Percentiles rank a stretch among this genome's conserved stretches.
Evolutionary conservation across 179 eudicot genomes (phyloP).

Genomic region (Silene coronaria): DNA sequence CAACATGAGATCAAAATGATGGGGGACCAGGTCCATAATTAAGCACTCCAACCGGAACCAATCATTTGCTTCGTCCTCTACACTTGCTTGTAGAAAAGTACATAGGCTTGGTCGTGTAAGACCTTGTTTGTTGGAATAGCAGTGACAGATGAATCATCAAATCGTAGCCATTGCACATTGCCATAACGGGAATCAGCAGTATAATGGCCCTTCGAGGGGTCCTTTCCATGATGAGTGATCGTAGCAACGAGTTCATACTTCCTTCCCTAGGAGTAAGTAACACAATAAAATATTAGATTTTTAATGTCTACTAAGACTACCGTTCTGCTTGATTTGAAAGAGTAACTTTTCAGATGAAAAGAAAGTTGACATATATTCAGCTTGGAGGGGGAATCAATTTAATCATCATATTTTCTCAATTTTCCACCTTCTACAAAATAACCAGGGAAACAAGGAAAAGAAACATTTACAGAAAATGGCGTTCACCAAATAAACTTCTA

Average conservation of each 20-base stretch:
- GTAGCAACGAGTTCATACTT: conserved; percentile 19
- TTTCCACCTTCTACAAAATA: no score
- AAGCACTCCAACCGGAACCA: background rate
- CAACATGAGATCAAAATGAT: background rate
- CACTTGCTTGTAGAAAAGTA: conserved; percentile 65
- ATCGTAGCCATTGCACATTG: conserved; percentile 70
- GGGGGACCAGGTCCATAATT: background rate
- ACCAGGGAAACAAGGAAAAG: no score
- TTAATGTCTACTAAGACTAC: no score
- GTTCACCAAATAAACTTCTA: no score
- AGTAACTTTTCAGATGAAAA: no score
- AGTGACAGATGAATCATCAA: conserved; percentile 72
- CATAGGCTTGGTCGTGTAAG: conserved; percentile 80
- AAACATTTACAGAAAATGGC: no score
- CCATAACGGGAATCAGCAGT: conserved; percentile 64
- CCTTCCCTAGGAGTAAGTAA: conserved; percentile 51
- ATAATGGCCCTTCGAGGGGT: conserved; percentile 3
- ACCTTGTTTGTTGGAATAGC: conserved; percentile 58
- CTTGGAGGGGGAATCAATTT: no score
- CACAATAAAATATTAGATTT: no score
- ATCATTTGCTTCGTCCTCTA: conserved; percentile 12
- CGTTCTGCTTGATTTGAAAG: no score
- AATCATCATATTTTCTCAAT: no score
- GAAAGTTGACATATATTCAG: no score
- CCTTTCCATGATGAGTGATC: conserved; percentile 4